Evolutionary conservation across 768 basidiomycete species (phyloP).

Genomic region (Chalciporus chontae): DNA sequence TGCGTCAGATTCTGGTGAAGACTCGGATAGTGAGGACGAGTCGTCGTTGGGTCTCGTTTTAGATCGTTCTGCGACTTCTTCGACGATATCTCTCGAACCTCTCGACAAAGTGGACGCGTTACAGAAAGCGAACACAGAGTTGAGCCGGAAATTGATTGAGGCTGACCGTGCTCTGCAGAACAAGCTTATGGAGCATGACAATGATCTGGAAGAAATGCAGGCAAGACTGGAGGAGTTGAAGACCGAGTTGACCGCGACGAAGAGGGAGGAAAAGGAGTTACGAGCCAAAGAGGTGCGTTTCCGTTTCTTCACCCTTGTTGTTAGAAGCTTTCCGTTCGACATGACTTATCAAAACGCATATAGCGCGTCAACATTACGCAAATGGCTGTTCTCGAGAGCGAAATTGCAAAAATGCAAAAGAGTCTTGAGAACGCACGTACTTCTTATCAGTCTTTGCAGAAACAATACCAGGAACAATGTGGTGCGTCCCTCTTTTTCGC

Average conservation of each 20-base stretch:
- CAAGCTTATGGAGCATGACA: constrained; percentile 72
- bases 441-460: constrained; percentile 74
- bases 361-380: constrained; percentile 64
- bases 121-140: constrained; percentile 68
- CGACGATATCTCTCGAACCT: constrained; percentile 68
- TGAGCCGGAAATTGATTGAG: constrained; percentile 72
- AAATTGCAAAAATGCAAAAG: constrained; percentile 73
- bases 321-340: no score
- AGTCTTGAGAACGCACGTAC: constrained; percentile 68
- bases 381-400: constrained; percentile 70
- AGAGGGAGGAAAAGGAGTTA: constrained; percentile 92
- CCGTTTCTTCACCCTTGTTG: neutral
- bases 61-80: constrained; percentile 56
- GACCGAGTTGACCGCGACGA: constrained; percentile 72
- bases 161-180: constrained; percentile 65
- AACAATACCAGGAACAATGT: constrained; percentile 88
- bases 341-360: neutral
- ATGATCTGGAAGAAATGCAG: constrained; percentile 81
- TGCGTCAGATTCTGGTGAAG: constrained; percentile 43
- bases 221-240: constrained; percentile 70
- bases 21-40: constrained; percentile 47
- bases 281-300: constrained; percentile 73
- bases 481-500: constrained; percentile 41
- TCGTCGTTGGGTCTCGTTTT: constrained; percentile 54
- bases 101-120: constrained; percentile 72